Percentiles rank a stretch among this genome's conserved stretches.
These are phyloP conservation scores for Bonia amplexicaulis DNA, from an alignment of 176 grass and related monocot species.

Conservation along the genomic window DNA sequence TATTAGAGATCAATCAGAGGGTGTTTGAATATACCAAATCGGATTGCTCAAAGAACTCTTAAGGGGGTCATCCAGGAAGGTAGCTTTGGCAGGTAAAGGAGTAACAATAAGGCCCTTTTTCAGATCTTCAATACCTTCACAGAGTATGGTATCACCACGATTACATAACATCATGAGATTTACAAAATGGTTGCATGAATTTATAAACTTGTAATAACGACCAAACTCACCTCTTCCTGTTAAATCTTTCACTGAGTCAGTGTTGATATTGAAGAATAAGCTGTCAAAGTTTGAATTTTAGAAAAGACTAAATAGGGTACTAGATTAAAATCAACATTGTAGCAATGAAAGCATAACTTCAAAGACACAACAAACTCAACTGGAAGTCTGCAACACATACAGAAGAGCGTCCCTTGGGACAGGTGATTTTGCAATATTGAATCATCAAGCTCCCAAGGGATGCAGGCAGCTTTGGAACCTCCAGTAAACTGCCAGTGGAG, in stretches of 20 bases:
- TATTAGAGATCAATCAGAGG: no score
- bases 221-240: slow-evolving; percentile 66
- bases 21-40: slow-evolving; percentile 39
- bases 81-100: slow-evolving; percentile 82
- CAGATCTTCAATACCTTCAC: slow-evolving; percentile 75
- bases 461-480: no score
- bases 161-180: slow-evolving; percentile 5
- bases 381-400: no score
- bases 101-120: slow-evolving; percentile 76
- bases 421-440: no score
- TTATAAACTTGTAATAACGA: slow-evolving; percentile 5
- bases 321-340: no score
- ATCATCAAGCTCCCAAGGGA: no score
- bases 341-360: no score
- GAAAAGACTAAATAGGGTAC: no score
- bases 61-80: slow-evolving; percentile 92
- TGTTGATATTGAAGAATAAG: slow-evolving; percentile 96
- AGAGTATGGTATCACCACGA: slow-evolving; percentile 19
- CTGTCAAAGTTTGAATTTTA: slow-evolving; percentile 10
- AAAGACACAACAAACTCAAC: no score
- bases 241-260: slow-evolving; percentile 75
- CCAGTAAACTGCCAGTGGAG: no score
- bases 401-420: no score
- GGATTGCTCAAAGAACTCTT: slow-evolving; percentile 94
- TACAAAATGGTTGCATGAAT: slow-evolving; percentile 7